phyloP scores from a whole-genome alignment of 495 filamentous ascomycete species.

The Aspergillus conjunctus region DNA sequence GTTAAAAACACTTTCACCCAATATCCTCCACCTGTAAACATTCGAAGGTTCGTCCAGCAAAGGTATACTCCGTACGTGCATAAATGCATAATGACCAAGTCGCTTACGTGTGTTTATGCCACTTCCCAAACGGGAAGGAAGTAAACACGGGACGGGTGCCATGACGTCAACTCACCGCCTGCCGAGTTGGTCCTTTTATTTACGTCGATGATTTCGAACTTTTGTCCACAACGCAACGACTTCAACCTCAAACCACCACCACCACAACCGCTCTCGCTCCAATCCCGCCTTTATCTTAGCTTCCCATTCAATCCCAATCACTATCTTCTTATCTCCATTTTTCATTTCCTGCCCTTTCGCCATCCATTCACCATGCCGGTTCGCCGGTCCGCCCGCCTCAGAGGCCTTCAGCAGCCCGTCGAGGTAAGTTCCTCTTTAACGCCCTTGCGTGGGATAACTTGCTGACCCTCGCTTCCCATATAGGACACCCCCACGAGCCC shows the following conservation, averaged over 20 bases:
- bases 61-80: background rate
- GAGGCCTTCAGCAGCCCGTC: constrained; percentile 32
- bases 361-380: constrained; percentile 35
- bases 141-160: constrained; percentile 7
- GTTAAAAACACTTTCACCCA: too few relatives aligned
- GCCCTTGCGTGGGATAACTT: constrained; percentile 22
- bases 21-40: too few relatives aligned
- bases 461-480: constrained; percentile 22
- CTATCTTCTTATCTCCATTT: constrained; percentile 1
- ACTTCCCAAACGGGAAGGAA: constrained; percentile 2
- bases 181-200: constrained; percentile 26
- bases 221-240: constrained; percentile 3
- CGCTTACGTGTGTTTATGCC: background rate
- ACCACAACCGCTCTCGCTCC: background rate
- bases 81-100: constrained; percentile 1
- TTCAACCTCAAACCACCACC: background rate
- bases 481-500: constrained; percentile 24
- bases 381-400: constrained; percentile 45
- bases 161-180: constrained; percentile 33
- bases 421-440: constrained; percentile 27
- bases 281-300: constrained; percentile 1
- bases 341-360: background rate
- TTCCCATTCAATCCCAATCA: background rate
- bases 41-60: too few relatives aligned
- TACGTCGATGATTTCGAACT: constrained; percentile 17